These are phyloP conservation scores for Xerocomus minutiporus DNA, from an alignment of 1,284 basidiomycete genomes.

Conservation along the genomic window DNA sequence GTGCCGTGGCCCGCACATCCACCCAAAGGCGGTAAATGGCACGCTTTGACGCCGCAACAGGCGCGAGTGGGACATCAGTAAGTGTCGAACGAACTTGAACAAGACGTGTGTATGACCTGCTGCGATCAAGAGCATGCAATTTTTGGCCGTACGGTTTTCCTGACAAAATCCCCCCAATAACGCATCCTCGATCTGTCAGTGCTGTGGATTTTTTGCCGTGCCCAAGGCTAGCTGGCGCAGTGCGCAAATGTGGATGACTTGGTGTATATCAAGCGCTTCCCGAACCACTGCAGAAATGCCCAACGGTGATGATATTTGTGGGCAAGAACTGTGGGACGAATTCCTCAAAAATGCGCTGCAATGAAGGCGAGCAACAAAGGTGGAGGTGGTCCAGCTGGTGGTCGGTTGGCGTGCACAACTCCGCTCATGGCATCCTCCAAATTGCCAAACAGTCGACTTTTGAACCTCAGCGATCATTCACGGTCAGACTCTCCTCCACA, in stretches of 20 bases:
- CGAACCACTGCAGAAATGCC: not conserved
- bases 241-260: not conserved
- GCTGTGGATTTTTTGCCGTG: not conserved
- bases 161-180: slow-evolving; percentile 13
- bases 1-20: slow-evolving; percentile 1
- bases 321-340: slow-evolving; percentile 5
- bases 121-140: slow-evolving; percentile 22
- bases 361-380: not conserved
- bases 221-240: not conserved
- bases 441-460: not conserved
- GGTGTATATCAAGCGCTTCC: slow-evolving; percentile 7
- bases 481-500: not conserved
- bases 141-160: slow-evolving; percentile 24
- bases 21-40: slow-evolving; percentile 11
- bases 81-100: slow-evolving; percentile 21
- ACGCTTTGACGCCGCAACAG: slow-evolving; percentile 10
- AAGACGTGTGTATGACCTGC: slow-evolving; percentile 20
- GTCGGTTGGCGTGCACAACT: not conserved
- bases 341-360: not conserved
- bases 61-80: slow-evolving; percentile 17
- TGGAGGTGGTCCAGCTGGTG: no score
- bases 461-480: slow-evolving; percentile 3
- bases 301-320: not conserved
- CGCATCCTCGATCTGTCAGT: slow-evolving; percentile 2
- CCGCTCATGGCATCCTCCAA: not conserved